A percentile compares a stretch with the other conserved stretches of the same genome.
phyloP scores from a whole-genome alignment of 2,329 filamentous ascomycete genomes.

The Paecilomyces dactylethromorphus region DNA sequence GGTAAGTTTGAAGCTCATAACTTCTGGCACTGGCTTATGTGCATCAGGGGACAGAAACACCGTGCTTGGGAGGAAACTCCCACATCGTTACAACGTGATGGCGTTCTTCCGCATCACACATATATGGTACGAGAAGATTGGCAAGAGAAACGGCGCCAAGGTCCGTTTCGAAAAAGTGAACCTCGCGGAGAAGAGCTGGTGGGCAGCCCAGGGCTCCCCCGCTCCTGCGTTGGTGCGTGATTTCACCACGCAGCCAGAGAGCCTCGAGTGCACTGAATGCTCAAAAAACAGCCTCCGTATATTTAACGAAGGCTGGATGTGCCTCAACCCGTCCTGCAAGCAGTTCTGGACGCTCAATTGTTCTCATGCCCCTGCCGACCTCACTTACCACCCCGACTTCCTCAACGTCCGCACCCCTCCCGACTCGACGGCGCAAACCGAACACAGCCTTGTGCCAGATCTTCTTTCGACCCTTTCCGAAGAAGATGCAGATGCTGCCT shows the following conservation, averaged over 20 bases:
- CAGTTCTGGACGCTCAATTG: slow-evolving; percentile 49
- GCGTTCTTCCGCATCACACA: slow-evolving; percentile 63
- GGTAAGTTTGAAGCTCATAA: slow-evolving; percentile 33
- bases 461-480: slow-evolving; percentile 32
- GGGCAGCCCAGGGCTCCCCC: slow-evolving; percentile 36
- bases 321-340: slow-evolving; percentile 46
- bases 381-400: slow-evolving; percentile 52
- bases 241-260: slow-evolving; percentile 15
- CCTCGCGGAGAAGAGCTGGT: slow-evolving; percentile 50
- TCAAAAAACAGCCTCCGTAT: slow-evolving; percentile 22
- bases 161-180: slow-evolving; percentile 62
- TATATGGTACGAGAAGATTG: slow-evolving; percentile 58
- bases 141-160: slow-evolving; percentile 42
- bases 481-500: slow-evolving; percentile 35
- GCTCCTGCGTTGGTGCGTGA: slow-evolving; percentile 25
- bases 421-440: slow-evolving; percentile 25
- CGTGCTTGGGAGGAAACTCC: slow-evolving; percentile 43
- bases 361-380: slow-evolving; percentile 16
- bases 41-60: slow-evolving; percentile 46
- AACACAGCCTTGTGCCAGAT: slow-evolving; percentile 34
- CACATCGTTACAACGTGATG: slow-evolving; percentile 58
- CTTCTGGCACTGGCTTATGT: slow-evolving; percentile 11
- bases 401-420: slow-evolving; percentile 48
- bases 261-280: slow-evolving; percentile 37
- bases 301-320: slow-evolving; percentile 51